These are phyloP conservation scores for Cordyceps militaris DNA, from an alignment of 2,329 filamentous ascomycete genomes.

Conservation along the genomic window DNA sequence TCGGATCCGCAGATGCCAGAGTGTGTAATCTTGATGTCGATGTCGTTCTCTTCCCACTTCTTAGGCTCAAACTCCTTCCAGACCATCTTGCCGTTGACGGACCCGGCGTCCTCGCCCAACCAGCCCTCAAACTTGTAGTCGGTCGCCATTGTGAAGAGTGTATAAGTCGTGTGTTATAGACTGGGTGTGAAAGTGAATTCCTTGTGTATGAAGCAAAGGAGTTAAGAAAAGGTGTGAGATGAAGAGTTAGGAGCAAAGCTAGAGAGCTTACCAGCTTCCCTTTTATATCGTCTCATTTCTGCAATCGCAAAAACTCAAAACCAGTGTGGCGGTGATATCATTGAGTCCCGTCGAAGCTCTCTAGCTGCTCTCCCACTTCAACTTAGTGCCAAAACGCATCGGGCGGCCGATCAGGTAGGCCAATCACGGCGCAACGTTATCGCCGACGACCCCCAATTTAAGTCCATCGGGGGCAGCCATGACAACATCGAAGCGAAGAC, in stretches of 20 bases:
- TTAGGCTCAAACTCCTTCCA: conserved; percentile 55
- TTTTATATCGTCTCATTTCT: background rate
- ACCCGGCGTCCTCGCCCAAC: conserved; percentile 36
- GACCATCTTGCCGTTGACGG: conserved; percentile 44
- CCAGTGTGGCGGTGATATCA: background rate
- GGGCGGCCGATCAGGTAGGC: background rate
- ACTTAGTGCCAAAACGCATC: background rate
- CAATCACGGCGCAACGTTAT: conserved; percentile 8
- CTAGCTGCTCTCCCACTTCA: background rate
- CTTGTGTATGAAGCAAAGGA: background rate
- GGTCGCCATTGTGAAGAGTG: conserved; percentile 22
- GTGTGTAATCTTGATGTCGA: conserved; percentile 59
- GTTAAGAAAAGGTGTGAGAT: background rate
- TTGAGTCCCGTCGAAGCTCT: background rate
- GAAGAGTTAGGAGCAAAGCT: background rate
- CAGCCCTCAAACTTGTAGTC: conserved; percentile 45
- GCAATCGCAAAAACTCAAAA: background rate
- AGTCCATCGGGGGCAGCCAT: background rate
- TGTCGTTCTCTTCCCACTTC: conserved; percentile 56
- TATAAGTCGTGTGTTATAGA: background rate
- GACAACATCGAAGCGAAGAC: conserved; percentile 1
- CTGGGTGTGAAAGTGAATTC: background rate
- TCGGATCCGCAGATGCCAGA: conserved; percentile 61
- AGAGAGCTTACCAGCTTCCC: background rate
- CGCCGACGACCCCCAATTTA: background rate